Percentiles rank a stretch among this genome's conserved stretches.
These are phyloP conservation scores for Leccinum sublutescens DNA, from an alignment of 768 basidiomycete species.

Conservation along the genomic window DNA sequence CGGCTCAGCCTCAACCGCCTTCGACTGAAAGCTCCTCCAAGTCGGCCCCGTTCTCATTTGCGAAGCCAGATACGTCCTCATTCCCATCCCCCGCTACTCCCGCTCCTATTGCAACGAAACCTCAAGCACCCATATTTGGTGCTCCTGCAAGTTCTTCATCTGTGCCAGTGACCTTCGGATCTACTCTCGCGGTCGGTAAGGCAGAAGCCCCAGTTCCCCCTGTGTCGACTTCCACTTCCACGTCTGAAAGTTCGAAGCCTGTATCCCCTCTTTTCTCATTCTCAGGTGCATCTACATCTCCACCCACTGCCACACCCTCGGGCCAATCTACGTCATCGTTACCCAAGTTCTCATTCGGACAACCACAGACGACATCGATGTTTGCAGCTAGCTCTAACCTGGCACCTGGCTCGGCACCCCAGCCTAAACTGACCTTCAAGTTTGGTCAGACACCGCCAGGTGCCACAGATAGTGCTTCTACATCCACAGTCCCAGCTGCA, in stretches of 20 bases:
- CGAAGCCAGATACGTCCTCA: conserved; percentile 22
- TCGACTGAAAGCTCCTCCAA: conserved; percentile 12
- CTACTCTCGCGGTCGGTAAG: conserved; percentile 12
- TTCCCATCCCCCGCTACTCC: conserved; percentile 17
- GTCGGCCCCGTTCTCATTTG: conserved; percentile 10
- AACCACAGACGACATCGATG: conserved; percentile 7
- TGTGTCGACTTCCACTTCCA: neutral
- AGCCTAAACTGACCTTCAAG: conserved; percentile 21
- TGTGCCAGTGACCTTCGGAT: conserved; percentile 3
- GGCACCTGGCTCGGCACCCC: conserved; percentile 9
- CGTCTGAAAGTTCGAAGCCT: conserved; percentile 12
- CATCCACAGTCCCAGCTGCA: conserved; percentile 12
- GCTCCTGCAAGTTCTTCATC: conserved; percentile 7
- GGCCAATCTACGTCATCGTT: conserved; percentile 10
- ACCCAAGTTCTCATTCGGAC: conserved; percentile 30
- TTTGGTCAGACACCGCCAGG: conserved; percentile 23
- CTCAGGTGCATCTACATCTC: conserved; percentile 10
- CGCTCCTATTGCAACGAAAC: conserved; percentile 5
- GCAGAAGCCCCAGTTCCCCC: neutral
- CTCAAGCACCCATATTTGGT: conserved; percentile 20
- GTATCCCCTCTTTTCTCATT: conserved; percentile 25
- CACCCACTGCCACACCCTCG: conserved; percentile 2
- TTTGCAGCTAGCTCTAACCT: conserved; percentile 6
- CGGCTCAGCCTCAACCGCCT: conserved; percentile 12
- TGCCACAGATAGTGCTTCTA: conserved; percentile 24